A percentile compares a stretch with the other conserved stretches of the same genome.
Evolutionary conservation across 176 grass and related monocot genomes (phyloP).

Genomic region (Musa acuminata): DNA sequence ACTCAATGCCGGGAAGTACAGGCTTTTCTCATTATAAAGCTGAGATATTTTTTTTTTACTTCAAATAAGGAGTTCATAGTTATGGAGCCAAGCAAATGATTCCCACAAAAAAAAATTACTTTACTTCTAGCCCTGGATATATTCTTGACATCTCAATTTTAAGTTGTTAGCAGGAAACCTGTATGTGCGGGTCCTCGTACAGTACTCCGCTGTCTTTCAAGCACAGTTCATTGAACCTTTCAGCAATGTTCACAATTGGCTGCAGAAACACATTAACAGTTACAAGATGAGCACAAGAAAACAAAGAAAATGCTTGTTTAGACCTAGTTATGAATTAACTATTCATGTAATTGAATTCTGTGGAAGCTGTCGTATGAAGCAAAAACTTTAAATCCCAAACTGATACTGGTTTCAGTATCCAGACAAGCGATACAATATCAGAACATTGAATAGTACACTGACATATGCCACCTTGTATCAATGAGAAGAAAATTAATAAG

Average conservation of each 20-base stretch:
- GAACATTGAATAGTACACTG: too few species aligned
- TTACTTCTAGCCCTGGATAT: not conserved
- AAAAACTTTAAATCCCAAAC: too few species aligned
- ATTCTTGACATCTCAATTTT: slow-evolving; percentile 2
- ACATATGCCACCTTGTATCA: too few species aligned
- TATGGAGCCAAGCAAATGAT: not conserved
- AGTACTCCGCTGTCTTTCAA: slow-evolving; percentile 91
- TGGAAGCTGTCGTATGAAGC: not conserved
- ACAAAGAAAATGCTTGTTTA: not conserved
- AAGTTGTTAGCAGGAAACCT: slow-evolving; percentile 41
- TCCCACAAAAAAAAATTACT: not conserved
- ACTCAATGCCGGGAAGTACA: not conserved
- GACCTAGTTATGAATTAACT: not conserved
- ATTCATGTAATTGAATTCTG: not conserved
- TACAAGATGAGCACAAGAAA: slow-evolving; percentile 23
- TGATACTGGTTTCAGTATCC: too few species aligned
- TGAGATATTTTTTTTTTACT: not conserved
- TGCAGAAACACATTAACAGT: slow-evolving; percentile 34
- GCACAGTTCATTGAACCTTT: slow-evolving; percentile 85
- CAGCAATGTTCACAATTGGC: slow-evolving; percentile 62
- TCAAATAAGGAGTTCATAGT: not conserved
- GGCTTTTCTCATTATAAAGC: not conserved
- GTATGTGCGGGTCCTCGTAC: slow-evolving; percentile 86
- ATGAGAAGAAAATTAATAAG: too few species aligned
- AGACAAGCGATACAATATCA: too few species aligned